These are phyloP conservation scores for Lycium ferocissimum DNA, from an alignment of 257 asterid species.

Conservation along the genomic window DNA sequence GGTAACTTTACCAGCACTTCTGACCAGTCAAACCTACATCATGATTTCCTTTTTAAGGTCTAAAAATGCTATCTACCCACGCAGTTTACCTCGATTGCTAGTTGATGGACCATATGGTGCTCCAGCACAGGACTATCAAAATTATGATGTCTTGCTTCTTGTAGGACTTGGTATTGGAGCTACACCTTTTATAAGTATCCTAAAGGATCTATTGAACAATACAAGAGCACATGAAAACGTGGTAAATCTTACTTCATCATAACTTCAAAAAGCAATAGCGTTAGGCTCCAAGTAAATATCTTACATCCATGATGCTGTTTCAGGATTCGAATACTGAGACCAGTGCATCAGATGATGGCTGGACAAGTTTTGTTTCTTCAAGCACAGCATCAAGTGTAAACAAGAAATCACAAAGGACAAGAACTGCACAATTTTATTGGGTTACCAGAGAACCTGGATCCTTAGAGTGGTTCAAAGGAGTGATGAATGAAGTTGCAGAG, in stretches of 20 bases:
- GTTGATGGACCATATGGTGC: slow-evolving; percentile 97
- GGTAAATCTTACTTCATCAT: background rate
- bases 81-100: slow-evolving; percentile 76
- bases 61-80: background rate
- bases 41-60: background rate
- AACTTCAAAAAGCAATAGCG: background rate
- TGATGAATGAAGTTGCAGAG: slow-evolving; percentile 92
- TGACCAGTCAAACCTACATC: slow-evolving; percentile 20
- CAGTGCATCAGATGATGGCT: slow-evolving; percentile 72
- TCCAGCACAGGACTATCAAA: slow-evolving; percentile 88
- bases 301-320: background rate
- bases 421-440: slow-evolving; percentile 85
- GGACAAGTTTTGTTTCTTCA: slow-evolving; percentile 68
- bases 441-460: slow-evolving; percentile 92
- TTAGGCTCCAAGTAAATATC: slow-evolving; percentile 8
- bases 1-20: slow-evolving; percentile 49
- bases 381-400: slow-evolving; percentile 52
- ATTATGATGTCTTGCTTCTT: slow-evolving; percentile 79
- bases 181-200: slow-evolving; percentile 92
- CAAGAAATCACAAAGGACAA: slow-evolving; percentile 55
- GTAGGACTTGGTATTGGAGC: slow-evolving; percentile 96
- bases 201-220: slow-evolving; percentile 76
- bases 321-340: slow-evolving; percentile 77
- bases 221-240: slow-evolving; percentile 59
- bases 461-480: slow-evolving; percentile 95